phyloP scores from a whole-genome alignment of 2,329 filamentous ascomycete genomes.

The Parascedosporium putredinis region DNA sequence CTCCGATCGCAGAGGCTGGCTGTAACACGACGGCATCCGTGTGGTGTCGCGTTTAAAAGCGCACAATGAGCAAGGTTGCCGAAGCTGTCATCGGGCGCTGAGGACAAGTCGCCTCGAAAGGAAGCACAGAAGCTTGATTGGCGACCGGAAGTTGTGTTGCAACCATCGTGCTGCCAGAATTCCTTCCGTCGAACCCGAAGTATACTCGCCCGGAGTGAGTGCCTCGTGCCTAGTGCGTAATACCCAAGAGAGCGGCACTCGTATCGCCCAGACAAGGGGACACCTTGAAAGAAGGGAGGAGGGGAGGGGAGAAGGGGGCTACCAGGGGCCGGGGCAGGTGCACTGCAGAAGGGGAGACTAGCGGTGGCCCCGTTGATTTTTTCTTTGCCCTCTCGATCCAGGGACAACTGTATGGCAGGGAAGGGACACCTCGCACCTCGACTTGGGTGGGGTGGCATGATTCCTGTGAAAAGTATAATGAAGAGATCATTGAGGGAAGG shows the following conservation, averaged over 20 bases:
- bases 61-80: neutral
- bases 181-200: too few species aligned
- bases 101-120: too few species aligned
- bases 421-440: neutral
- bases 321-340: neutral
- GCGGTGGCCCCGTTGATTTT: slow-evolving; percentile 1
- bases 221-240: neutral
- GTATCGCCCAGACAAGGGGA: neutral
- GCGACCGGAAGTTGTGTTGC: too few species aligned
- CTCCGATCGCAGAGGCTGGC: neutral
- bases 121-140: too few species aligned
- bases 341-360: neutral
- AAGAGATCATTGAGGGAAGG: too few species aligned
- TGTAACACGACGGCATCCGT: neutral
- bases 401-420: neutral
- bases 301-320: too few species aligned
- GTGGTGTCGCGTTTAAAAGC: neutral
- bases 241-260: neutral
- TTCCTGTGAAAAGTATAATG: too few species aligned
- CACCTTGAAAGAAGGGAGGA: too few species aligned
- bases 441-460: neutral
- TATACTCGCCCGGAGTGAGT: too few species aligned
- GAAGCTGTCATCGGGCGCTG: too few species aligned
- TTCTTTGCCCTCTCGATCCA: too few species aligned
- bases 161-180: too few species aligned